Evolutionary conservation across 345 rosid genomes (phyloP).

Genomic region (Litchi chinensis): DNA sequence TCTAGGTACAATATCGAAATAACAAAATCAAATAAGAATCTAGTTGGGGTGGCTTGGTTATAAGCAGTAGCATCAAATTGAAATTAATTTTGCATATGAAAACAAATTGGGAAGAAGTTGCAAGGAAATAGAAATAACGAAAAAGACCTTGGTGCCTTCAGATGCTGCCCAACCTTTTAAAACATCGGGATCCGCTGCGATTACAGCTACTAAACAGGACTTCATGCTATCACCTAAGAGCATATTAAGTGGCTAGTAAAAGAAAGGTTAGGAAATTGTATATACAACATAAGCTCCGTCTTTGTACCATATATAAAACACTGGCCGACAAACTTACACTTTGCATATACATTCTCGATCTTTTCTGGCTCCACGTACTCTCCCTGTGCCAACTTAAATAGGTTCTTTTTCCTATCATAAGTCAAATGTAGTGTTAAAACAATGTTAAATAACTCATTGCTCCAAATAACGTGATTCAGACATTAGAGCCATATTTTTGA

Average conservation of each 20-base stretch:
- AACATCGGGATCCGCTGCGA: constrained; percentile 72
- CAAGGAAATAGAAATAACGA: background rate
- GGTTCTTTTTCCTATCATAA: constrained; percentile 72
- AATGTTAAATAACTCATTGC: background rate
- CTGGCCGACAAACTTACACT: constrained; percentile 77
- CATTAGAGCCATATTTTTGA: background rate
- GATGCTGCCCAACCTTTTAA: constrained; percentile 77
- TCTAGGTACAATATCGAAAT: background rate
- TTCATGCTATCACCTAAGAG: constrained; percentile 86
- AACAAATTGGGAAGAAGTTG: background rate
- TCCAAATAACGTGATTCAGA: background rate
- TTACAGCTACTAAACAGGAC: constrained; percentile 73
- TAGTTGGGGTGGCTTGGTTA: background rate
- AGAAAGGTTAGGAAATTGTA: constrained; percentile 10
- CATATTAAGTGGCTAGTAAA: constrained; percentile 23
- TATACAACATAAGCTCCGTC: background rate
- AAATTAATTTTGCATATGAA: background rate
- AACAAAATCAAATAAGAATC: background rate
- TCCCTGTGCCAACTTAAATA: constrained; percentile 96
- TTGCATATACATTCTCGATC: constrained; percentile 88
- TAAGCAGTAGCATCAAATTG: background rate
- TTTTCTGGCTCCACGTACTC: constrained; percentile 98
- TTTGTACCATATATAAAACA: constrained; percentile 83
- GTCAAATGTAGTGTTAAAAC: background rate
- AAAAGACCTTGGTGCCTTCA: constrained; percentile 64